Percentiles rank a stretch among this genome's conserved stretches.
Evolutionary conservation across 345 rosid species (phyloP).

Genomic region (Acer yangbiense): DNA sequence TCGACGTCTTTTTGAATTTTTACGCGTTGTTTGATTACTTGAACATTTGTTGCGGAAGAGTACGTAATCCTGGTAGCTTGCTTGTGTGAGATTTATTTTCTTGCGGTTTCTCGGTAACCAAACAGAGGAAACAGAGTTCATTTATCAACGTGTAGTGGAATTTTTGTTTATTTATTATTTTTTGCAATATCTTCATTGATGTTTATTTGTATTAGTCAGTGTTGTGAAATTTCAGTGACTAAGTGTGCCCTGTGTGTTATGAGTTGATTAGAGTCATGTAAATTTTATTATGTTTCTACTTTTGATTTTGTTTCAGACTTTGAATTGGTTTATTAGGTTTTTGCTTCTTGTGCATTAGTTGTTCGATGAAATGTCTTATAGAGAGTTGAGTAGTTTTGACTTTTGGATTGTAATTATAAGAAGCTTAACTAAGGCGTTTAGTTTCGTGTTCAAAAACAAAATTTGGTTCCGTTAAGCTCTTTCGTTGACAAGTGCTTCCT

Average conservation of each 20-base stretch:
- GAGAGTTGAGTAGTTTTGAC: not conserved
- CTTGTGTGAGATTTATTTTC: not conserved
- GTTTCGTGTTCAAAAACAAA: too few relatives aligned
- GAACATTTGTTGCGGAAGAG: not conserved
- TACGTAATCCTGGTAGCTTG: not conserved
- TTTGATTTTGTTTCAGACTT: not conserved
- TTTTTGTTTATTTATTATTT: too few relatives aligned
- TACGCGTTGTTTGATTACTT: not conserved
- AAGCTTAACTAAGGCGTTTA: not conserved
- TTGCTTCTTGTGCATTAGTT: slow-evolving; percentile 27
- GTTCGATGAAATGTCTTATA: slow-evolving; percentile 43
- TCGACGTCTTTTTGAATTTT: not conserved
- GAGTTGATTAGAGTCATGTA: not conserved
- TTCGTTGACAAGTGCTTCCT: not conserved
- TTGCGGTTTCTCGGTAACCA: slow-evolving; percentile 3
- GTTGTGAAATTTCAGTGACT: not conserved
- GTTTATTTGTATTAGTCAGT: not conserved
- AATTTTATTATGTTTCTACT: not conserved
- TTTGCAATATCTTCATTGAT: too few relatives aligned
- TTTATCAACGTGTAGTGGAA: too few relatives aligned
- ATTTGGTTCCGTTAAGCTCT: not conserved
- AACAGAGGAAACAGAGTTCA: not conserved
- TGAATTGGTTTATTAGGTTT: not conserved
- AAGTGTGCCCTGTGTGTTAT: not conserved
- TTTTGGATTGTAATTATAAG: not conserved